Conservation (phyloP, 2,329 filamentous ascomycete genomes). For the Fusarium dimerum region DNA sequence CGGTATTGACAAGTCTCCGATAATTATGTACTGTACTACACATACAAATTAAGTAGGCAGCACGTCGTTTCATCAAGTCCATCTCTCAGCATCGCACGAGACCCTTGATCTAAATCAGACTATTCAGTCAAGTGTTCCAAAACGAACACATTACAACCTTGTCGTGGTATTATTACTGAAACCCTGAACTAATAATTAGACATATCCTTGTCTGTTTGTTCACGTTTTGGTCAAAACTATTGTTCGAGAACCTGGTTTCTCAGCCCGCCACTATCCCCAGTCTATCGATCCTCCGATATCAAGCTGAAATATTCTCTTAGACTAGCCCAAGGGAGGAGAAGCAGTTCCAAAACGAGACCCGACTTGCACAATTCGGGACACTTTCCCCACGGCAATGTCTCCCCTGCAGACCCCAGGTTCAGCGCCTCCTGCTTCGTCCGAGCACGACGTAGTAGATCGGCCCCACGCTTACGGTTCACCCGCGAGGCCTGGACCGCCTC, state of each 20-base stretch:
- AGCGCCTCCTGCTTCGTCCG: background rate
- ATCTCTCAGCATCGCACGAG: too few relatives aligned
- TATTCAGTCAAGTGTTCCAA: background rate
- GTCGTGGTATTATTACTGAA: too few relatives aligned
- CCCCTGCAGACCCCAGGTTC: background rate
- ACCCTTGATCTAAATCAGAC: background rate
- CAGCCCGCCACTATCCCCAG: too few relatives aligned
- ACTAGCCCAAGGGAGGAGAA: conserved; percentile 4
- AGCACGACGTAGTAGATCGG: background rate
- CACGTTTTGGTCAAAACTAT: too few relatives aligned
- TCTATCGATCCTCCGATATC: background rate
- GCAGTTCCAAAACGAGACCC: conserved; percentile 5
- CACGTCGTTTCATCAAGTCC: too few relatives aligned
- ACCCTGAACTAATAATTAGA: too few relatives aligned
- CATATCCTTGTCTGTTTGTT: too few relatives aligned
- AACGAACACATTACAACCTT: too few relatives aligned
- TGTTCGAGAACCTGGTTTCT: too few relatives aligned
- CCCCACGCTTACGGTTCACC: background rate
- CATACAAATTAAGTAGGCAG: too few relatives aligned
- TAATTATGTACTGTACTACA: too few relatives aligned
- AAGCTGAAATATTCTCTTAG: conserved; percentile 2
- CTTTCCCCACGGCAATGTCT: background rate
- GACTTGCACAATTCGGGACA: conserved; percentile 1
- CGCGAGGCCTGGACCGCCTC: background rate
- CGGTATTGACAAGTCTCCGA: too few relatives aligned